A percentile compares a stretch with the other conserved stretches of the same genome.
Evolutionary conservation across 1,284 basidiomycete genomes (phyloP).

Genomic region (Melampsora americana): DNA sequence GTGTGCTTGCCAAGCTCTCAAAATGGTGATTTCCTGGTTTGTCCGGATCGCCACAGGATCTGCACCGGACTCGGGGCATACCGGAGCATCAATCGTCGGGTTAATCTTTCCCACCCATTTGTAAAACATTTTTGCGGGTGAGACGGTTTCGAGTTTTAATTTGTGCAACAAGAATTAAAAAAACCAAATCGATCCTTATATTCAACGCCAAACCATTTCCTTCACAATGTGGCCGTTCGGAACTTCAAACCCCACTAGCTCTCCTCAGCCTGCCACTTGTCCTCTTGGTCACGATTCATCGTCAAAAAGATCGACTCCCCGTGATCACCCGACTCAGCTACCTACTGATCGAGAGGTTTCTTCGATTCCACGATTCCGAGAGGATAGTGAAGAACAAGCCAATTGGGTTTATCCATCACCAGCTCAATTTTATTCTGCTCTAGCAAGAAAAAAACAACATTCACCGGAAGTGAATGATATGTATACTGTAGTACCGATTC

Average conservation of each 20-base stretch:
- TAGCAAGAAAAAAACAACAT: constrained; percentile 80
- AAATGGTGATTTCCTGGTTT: too few relatives aligned
- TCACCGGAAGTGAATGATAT: constrained; percentile 69
- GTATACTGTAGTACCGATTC: constrained; percentile 93
- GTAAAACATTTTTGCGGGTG: too few relatives aligned
- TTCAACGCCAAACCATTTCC: too few relatives aligned
- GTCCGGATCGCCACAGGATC: too few relatives aligned
- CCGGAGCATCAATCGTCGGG: too few relatives aligned
- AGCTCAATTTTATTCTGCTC: constrained; percentile 90
- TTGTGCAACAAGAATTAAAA: too few relatives aligned
- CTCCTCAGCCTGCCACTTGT: not conserved
- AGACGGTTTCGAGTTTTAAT: too few relatives aligned
- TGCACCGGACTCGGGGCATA: too few relatives aligned
- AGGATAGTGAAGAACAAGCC: constrained; percentile 16
- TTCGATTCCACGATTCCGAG: constrained; percentile 71
- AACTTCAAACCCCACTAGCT: constrained; percentile 3
- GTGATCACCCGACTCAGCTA: constrained; percentile 14
- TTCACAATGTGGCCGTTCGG: not conserved
- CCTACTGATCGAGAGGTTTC: constrained; percentile 68
- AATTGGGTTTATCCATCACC: constrained; percentile 97
- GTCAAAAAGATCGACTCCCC: not conserved
- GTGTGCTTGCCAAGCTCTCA: too few relatives aligned
- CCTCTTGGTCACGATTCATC: not conserved
- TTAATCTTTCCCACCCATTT: too few relatives aligned
- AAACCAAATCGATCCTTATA: too few relatives aligned